These are phyloP conservation scores for Hibiscus trionum DNA, from an alignment of 345 rosid species.

Conservation along the genomic window DNA sequence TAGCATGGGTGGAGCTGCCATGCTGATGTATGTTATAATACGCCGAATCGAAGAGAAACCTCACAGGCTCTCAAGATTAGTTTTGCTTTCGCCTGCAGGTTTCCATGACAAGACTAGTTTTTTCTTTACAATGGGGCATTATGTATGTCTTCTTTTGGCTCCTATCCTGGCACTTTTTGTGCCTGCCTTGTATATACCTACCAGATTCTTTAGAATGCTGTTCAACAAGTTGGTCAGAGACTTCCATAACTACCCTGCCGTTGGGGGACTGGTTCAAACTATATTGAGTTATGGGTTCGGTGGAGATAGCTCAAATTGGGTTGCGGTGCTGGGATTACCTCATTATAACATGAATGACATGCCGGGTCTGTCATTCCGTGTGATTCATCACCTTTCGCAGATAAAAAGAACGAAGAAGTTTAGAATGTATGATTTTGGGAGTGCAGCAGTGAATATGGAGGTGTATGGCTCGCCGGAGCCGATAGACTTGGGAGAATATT, in stretches of 20 bases:
- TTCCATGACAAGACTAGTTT: constrained; percentile 78
- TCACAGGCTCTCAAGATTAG: constrained; percentile 69
- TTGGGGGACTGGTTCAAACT: constrained; percentile 92
- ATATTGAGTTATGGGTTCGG: constrained; percentile 73
- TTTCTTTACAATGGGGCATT: constrained; percentile 47
- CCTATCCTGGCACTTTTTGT: constrained; percentile 52
- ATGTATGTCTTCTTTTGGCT: constrained; percentile 43
- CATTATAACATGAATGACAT: constrained; percentile 98
- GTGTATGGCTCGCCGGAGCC: constrained; percentile 73
- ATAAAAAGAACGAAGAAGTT: constrained; percentile 62
- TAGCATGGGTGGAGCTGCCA: constrained; percentile 95
- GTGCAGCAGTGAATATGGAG: constrained; percentile 49
- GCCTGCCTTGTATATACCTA: constrained; percentile 89
- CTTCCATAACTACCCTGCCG: constrained; percentile 88
- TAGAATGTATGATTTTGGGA: constrained; percentile 80
- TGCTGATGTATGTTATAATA: constrained; percentile 67
- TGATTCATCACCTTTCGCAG: constrained; percentile 83
- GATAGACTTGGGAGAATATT: constrained; percentile 70
- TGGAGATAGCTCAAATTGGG: constrained; percentile 99
- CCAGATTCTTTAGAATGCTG: constrained; percentile 91
- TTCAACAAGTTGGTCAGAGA: constrained; percentile 91
- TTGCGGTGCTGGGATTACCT: constrained; percentile 80
- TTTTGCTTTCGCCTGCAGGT: constrained; percentile 88
- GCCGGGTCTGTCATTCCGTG: constrained; percentile 82
- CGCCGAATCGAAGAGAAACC: constrained; percentile 59